Conservation (phyloP, 179 eudicot species). For the Spergularia azorica region DNA sequence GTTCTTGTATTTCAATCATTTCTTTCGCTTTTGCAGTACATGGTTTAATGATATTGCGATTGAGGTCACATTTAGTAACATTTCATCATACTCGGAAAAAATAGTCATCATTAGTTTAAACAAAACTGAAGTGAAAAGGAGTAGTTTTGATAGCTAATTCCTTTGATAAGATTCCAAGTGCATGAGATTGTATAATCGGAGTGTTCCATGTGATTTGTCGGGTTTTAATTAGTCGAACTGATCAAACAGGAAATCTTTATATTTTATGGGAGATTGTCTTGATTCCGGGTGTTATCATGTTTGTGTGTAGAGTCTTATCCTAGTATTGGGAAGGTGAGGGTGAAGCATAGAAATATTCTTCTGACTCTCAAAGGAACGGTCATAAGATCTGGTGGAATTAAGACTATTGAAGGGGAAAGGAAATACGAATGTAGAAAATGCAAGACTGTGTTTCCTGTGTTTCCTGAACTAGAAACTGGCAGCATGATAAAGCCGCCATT, state of each 20-base stretch:
- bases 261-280: not conserved
- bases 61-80: slow-evolving; percentile 1
- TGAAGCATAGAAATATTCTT: slow-evolving; percentile 83
- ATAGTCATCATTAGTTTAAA: too few species aligned
- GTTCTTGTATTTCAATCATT: not conserved
- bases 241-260: not conserved
- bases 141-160: too few species aligned
- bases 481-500: slow-evolving; percentile 58
- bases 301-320: slow-evolving; percentile 73
- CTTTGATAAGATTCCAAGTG: too few species aligned
- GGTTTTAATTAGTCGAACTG: not conserved
- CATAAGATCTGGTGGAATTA: slow-evolving; percentile 81
- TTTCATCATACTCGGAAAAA: not conserved
- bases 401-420: slow-evolving; percentile 93
- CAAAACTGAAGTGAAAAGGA: too few species aligned
- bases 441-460: slow-evolving; percentile 63
- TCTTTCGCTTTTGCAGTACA: not conserved
- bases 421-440: slow-evolving; percentile 71
- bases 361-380: slow-evolving; percentile 91
- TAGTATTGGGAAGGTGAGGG: slow-evolving; percentile 85
- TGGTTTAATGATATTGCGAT: not conserved
- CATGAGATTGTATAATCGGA: too few species aligned
- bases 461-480: slow-evolving; percentile 85
- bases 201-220: too few species aligned
- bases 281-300: slow-evolving; percentile 23